phyloP scores from a whole-genome alignment of 257 asterid genomes.

The Nicotiana attenuata region DNA sequence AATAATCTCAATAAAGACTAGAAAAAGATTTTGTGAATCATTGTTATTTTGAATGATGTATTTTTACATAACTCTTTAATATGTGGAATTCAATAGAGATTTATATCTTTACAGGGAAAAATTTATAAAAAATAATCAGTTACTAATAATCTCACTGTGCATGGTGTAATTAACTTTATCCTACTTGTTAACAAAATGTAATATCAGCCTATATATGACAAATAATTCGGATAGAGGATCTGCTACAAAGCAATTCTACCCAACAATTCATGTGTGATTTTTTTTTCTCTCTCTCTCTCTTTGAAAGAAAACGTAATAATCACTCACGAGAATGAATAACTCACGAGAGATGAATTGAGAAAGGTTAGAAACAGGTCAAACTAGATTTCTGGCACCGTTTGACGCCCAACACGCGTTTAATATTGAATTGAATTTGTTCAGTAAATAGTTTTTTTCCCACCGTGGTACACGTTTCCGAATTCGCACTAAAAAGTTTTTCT shows the following conservation, averaged over 20 bases:
- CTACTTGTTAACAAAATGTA: not conserved
- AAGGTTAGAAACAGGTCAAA: slow-evolving; percentile 4
- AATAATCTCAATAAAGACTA: too few species aligned
- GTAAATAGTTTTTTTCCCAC: too few species aligned
- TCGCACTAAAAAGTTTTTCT: too few species aligned
- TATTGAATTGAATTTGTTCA: not conserved
- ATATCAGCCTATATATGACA: not conserved
- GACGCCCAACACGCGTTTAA: not conserved
- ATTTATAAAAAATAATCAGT: not conserved
- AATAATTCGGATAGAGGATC: not conserved
- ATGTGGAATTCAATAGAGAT: not conserved
- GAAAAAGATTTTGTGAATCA: too few species aligned
- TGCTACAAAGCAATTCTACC: not conserved
- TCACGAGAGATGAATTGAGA: not conserved
- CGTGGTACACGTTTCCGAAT: too few species aligned
- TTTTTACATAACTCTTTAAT: too few species aligned
- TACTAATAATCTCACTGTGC: not conserved
- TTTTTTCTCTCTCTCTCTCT: too few species aligned
- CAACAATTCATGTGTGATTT: not conserved
- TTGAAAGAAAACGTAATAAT: not conserved
- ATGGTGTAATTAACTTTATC: not conserved
- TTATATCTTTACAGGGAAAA: not conserved
- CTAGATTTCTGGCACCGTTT: not conserved
- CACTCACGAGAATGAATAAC: not conserved
- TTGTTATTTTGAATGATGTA: too few species aligned